Percentiles rank a stretch among this genome's conserved stretches.
Conservation (phyloP, 352 stramenopile genomes). For the Pythium myriotylum region DNA sequence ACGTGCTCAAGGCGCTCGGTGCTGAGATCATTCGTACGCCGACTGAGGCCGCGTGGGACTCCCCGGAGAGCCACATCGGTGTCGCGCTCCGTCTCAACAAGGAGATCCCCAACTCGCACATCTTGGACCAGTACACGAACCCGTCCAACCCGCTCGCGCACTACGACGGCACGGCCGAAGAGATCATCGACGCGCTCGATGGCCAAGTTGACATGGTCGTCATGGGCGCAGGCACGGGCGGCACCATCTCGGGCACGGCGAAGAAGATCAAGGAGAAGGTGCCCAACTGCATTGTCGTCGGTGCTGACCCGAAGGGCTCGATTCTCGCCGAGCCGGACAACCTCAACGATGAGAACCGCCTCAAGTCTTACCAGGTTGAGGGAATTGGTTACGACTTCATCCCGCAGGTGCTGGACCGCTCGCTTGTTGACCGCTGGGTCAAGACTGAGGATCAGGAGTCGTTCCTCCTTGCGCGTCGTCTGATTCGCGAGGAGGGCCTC, state of each 20-base stretch:
- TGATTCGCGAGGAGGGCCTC: conserved; percentile 96
- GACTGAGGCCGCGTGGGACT: conserved; percentile 95
- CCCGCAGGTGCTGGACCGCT: conserved; percentile 92
- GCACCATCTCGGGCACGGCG: conserved; percentile 94
- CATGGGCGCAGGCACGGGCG: conserved; percentile 93
- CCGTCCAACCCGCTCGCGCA: conserved; percentile 95
- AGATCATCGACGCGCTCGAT: conserved; percentile 93
- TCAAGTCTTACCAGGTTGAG: conserved; percentile 94
- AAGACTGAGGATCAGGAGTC: conserved; percentile 94
- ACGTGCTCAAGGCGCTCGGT: conserved; percentile 95
- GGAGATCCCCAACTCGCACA: conserved; percentile 95
- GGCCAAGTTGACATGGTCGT: conserved; percentile 96
- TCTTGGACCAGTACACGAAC: conserved; percentile 98
- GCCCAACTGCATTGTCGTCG: conserved; percentile 84
- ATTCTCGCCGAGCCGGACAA: conserved; percentile 93
- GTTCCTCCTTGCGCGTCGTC: conserved; percentile 91
- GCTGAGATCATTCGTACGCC: conserved; percentile 96
- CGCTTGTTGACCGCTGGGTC: conserved; percentile 93
- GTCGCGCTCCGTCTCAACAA: conserved; percentile 93
- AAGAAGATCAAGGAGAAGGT: conserved; percentile 94
- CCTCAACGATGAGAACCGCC: conserved; percentile 93
- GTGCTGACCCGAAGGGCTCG: conserved; percentile 90
- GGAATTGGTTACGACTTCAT: conserved; percentile 99
- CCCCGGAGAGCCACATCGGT: conserved; percentile 94
- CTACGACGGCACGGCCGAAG: conserved; percentile 95